Conservation (phyloP, 257 asterid species). For the Asclepias syriaca region DNA sequence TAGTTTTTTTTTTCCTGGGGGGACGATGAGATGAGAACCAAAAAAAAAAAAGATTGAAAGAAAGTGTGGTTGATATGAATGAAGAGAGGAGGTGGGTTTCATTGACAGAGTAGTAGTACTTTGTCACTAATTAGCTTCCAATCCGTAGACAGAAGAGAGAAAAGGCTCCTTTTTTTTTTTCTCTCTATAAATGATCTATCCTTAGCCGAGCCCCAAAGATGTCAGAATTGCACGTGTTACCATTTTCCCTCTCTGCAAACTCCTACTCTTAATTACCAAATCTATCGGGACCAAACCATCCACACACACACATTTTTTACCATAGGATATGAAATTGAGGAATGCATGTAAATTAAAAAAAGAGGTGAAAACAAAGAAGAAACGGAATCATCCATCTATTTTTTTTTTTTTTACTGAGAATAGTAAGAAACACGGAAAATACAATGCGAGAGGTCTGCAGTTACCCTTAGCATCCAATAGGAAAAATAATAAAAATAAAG, state of each 20-base stretch:
- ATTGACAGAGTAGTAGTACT: conserved; percentile 8
- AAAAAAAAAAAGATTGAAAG: background rate
- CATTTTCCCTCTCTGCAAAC: background rate
- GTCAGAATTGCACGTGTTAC: conserved; percentile 20
- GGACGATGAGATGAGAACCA: too few relatives aligned
- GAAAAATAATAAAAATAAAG: background rate
- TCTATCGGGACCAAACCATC: background rate
- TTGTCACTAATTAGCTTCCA: too few relatives aligned
- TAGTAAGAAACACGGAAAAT: conserved; percentile 6
- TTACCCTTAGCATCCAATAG: background rate
- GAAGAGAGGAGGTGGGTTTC: background rate
- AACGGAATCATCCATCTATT: background rate
- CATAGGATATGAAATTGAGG: background rate
- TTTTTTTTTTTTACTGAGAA: background rate
- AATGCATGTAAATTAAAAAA: background rate
- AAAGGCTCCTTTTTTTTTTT: too few relatives aligned
- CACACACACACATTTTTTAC: background rate
- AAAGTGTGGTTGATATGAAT: background rate
- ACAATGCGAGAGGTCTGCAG: background rate
- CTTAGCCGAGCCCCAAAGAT: background rate
- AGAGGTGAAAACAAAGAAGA: conserved; percentile 3
- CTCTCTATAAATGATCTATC: background rate
- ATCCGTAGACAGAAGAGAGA: background rate
- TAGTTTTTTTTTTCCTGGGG: too few relatives aligned
- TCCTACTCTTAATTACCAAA: background rate